Conservation (phyloP, 768 basidiomycete species). For the Mycena leptocephala region DNA sequence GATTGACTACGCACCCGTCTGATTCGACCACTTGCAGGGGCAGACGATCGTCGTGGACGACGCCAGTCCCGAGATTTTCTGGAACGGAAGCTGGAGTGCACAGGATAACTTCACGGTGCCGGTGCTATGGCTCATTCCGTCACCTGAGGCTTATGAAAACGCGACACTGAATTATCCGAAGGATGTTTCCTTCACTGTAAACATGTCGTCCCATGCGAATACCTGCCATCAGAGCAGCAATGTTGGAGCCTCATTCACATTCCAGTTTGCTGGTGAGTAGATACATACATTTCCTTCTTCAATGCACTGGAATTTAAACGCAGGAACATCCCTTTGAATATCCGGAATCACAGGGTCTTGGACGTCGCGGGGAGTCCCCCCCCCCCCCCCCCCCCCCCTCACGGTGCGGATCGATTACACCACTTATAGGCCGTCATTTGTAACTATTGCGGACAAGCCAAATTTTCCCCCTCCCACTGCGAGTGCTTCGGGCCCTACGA, state of each 20-base stretch:
- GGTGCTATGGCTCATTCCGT: not conserved
- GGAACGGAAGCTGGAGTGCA: not conserved
- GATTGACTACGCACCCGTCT: not conserved
- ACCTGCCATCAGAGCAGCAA: not conserved
- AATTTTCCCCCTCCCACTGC: not conserved
- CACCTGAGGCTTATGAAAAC: not conserved
- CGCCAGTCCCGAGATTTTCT: not conserved
- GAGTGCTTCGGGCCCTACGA: not conserved
- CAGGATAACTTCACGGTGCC: not conserved
- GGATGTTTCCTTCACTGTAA: not conserved
- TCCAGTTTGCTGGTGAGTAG: not conserved
- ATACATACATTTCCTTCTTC: not conserved
- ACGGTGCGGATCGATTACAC: not conserved
- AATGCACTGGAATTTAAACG: not conserved
- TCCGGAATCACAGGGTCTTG: not conserved
- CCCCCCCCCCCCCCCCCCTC: not conserved
- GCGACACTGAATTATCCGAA: not conserved
- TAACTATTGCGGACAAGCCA: not conserved
- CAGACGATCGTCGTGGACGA: not conserved
- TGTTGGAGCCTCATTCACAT: not conserved
- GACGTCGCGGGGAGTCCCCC: not conserved
- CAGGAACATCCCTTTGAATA: not conserved
- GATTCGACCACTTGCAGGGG: not conserved
- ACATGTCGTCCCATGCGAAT: not conserved
- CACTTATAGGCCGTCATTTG: not conserved